Base-by-base conservation (phyloP, 441 rosid genomes). In the Brassica balearica region DNA sequence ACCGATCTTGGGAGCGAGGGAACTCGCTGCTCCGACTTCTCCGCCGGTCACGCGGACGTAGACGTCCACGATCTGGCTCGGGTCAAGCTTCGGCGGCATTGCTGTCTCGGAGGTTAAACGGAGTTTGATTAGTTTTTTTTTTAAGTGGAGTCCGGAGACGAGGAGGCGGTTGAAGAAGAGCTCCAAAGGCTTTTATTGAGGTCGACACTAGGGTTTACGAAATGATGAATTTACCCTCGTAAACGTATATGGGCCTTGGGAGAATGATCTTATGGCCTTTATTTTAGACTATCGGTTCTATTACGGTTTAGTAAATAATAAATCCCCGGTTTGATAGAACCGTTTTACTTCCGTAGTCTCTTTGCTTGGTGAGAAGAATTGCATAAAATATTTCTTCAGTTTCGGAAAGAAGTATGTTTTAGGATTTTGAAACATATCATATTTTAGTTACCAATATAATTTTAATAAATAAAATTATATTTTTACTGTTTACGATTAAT, bases 41-140 rank as follows among this genome's bases (percentile, higher is more conserved):
- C 98, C 97, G 8, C 97, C 96, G 34, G 97, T 93, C 15, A 93
- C 96, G 1, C 93, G 87, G 64, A 92, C 97, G 81, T 71, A 93
- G 1, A 92, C 94, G 12, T 92, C 96, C 2, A 93, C 90, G 27
- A 91, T 93, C 83, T 85, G 89, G 58, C 82, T 53, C 10, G 92
- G 93, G 74, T 93, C 93, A 70, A 93, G 81, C 86, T 92, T 92
- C 1, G 98, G 98, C 82, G 95, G 92, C 97, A 93, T 93, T 14
- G 55, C 19, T 69, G 63, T 32, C 17, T 63, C 69, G 87, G 8
- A 8, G 85, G 3, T 89, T 6, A 82, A 55, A 87, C 84, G 78
- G 91, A 5, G 17, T 59, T 61, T 43, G 19, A 19, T 6, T 34
- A 19, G 34, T 55, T 7, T 69, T 67, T 10, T 9, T 14, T 34